Evolutionary conservation across 306 rosid genomes (phyloP).

Genomic region (Prunus kanzakura): DNA sequence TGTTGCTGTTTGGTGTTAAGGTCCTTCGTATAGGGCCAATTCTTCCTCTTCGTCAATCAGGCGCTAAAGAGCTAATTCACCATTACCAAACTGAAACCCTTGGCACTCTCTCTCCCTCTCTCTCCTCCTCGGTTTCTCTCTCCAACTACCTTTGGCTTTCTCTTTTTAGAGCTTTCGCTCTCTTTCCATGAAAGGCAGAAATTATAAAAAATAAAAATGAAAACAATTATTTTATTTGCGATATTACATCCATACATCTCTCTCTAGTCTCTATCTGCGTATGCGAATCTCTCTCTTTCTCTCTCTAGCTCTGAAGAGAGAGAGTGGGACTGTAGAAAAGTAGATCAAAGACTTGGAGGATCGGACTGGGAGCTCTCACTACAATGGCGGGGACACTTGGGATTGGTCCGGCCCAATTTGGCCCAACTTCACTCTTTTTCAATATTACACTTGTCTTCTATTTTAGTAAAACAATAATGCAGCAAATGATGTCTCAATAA

Average conservation of each 20-base stretch:
- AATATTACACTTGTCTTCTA: too few relatives aligned
- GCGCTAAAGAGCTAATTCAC: neutral
- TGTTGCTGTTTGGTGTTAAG: too few relatives aligned
- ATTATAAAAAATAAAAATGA: neutral
- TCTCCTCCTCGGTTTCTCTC: neutral
- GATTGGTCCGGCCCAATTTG: neutral
- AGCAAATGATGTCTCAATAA: too few relatives aligned
- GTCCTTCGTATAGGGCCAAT: neutral
- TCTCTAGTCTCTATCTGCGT: neutral
- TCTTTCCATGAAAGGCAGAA: slow-evolving; percentile 21
- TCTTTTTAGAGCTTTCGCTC: slow-evolving; percentile 6
- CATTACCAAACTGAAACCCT: neutral
- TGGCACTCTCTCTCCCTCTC: neutral
- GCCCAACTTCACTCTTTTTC: neutral
- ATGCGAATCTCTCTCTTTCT: neutral
- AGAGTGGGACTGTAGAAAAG: neutral
- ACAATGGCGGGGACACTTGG: neutral
- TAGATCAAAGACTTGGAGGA: neutral
- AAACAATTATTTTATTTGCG: neutral
- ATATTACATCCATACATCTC: neutral
- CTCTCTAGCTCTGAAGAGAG: neutral
- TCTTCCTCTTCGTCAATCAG: neutral
- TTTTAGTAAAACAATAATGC: too few relatives aligned
- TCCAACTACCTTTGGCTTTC: slow-evolving; percentile 7
- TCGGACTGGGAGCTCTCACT: neutral